These are phyloP conservation scores for Colletotrichum lini DNA, from an alignment of 2,329 filamentous ascomycete species.

Conservation along the genomic window DNA sequence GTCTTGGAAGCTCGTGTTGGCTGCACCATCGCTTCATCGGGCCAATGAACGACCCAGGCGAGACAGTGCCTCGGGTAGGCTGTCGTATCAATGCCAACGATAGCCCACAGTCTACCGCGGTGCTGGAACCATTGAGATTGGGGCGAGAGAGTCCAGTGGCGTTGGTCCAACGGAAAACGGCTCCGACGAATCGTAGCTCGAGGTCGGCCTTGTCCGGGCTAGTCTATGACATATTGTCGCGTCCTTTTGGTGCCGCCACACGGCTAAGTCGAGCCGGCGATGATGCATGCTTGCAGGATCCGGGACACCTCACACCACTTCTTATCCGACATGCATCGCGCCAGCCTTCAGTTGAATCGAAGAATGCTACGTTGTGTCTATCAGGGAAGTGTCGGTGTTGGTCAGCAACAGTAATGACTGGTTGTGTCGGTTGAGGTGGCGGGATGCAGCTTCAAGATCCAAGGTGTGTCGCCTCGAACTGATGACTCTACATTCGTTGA, in stretches of 20 bases:
- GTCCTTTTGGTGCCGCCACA: not conserved
- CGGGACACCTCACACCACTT: no score
- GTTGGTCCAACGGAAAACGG: not conserved
- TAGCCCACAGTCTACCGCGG: not conserved
- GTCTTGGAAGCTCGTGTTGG: constrained; percentile 1
- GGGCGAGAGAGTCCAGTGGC: not conserved
- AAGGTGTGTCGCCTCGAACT: no score
- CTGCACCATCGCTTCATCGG: not conserved
- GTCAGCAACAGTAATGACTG: no score
- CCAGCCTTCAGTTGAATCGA: not conserved
- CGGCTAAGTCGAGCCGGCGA: not conserved
- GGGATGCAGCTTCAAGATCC: no score
- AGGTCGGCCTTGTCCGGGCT: not conserved
- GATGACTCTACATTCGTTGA: no score
- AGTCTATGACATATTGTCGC: not conserved
- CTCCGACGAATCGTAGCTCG: not conserved
- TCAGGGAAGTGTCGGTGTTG: not conserved
- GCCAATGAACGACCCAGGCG: constrained; percentile 18
- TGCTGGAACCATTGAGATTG: not conserved
- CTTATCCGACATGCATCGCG: not conserved
- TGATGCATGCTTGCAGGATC: not conserved
- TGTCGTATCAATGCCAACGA: not conserved
- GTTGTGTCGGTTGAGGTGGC: no score
- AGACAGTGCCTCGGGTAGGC: constrained; percentile 11
- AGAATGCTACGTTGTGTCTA: not conserved